A percentile compares a stretch with the other conserved stretches of the same genome.
phyloP scores from a whole-genome alignment of 495 filamentous ascomycete genomes.

The Parathielavia hyrcaniae region DNA sequence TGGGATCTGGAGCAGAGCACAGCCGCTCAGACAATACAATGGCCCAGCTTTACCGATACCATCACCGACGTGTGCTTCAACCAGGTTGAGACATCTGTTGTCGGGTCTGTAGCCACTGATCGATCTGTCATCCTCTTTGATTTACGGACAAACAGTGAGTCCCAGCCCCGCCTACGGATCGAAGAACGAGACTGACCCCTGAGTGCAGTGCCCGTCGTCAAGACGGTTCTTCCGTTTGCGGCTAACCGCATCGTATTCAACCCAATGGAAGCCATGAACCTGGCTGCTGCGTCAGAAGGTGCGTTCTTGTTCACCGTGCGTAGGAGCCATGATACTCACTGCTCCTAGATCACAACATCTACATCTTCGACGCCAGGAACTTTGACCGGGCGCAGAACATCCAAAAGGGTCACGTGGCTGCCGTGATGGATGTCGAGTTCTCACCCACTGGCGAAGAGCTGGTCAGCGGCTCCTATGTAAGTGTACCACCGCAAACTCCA shows the following conservation, averaged over 20 bases:
- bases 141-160: constrained; percentile 57
- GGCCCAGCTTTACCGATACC: constrained; percentile 86
- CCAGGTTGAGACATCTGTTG: constrained; percentile 83
- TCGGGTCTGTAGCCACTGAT: constrained; percentile 77
- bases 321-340: background rate
- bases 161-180: too few relatives aligned
- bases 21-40: constrained; percentile 72
- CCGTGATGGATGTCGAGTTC: constrained; percentile 96
- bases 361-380: constrained; percentile 35
- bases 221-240: constrained; percentile 70
- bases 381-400: constrained; percentile 63
- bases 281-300: constrained; percentile 36
- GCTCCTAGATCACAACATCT: constrained; percentile 44
- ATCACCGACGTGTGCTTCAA: constrained; percentile 88
- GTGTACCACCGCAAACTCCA: constrained; percentile 55
- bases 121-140: constrained; percentile 79
- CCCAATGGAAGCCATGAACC: constrained; percentile 58
- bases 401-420: constrained; percentile 91
- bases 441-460: constrained; percentile 91
- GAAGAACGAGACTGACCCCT: background rate
- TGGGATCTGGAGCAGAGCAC: constrained; percentile 62
- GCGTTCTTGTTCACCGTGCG: background rate
- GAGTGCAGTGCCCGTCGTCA: constrained; percentile 63
- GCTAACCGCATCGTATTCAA: constrained; percentile 89
- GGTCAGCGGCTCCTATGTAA: constrained; percentile 82